Evolutionary conservation across 805 yeast genomes (phyloP).

Genomic region (Candida ulmi): DNA sequence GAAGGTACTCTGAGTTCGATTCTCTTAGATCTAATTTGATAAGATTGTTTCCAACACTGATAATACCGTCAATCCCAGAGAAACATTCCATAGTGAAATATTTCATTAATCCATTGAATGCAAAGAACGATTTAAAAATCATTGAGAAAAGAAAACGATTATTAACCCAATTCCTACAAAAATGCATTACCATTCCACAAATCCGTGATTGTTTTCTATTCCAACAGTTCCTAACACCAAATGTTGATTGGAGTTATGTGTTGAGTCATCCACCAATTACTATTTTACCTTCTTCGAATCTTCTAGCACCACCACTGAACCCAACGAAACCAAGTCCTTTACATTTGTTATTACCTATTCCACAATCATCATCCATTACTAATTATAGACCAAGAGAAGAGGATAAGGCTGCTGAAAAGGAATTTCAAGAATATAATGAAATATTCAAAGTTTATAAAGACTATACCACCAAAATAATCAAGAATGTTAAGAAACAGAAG

Average conservation of each 20-base stretch:
- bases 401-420: slow-evolving; percentile 10
- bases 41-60: slow-evolving; percentile 70
- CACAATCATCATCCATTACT: slow-evolving; percentile 34
- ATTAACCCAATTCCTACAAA: slow-evolving; percentile 69
- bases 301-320: slow-evolving; percentile 56
- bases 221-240: slow-evolving; percentile 78
- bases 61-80: slow-evolving; percentile 94
- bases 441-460: slow-evolving; percentile 18
- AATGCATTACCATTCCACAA: slow-evolving; percentile 56
- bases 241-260: slow-evolving; percentile 78
- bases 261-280: slow-evolving; percentile 49
- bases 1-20: slow-evolving; percentile 92
- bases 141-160: slow-evolving; percentile 71
- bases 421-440: slow-evolving; percentile 23
- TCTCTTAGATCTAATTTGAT: slow-evolving; percentile 63
- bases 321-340: slow-evolving; percentile 53
- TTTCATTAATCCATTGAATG: slow-evolving; percentile 36
- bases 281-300: slow-evolving; percentile 43
- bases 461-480: slow-evolving; percentile 17
- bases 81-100: slow-evolving; percentile 59
- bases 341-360: slow-evolving; percentile 59
- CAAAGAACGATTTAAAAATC: slow-evolving; percentile 36
- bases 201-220: slow-evolving; percentile 59
- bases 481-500: slow-evolving; percentile 21
- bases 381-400: slow-evolving; percentile 20